Evolutionary conservation across 768 basidiomycete genomes (phyloP), one percentile per base, ranked within the genome.

Genomic region (Dioszegia crocea): DNA sequence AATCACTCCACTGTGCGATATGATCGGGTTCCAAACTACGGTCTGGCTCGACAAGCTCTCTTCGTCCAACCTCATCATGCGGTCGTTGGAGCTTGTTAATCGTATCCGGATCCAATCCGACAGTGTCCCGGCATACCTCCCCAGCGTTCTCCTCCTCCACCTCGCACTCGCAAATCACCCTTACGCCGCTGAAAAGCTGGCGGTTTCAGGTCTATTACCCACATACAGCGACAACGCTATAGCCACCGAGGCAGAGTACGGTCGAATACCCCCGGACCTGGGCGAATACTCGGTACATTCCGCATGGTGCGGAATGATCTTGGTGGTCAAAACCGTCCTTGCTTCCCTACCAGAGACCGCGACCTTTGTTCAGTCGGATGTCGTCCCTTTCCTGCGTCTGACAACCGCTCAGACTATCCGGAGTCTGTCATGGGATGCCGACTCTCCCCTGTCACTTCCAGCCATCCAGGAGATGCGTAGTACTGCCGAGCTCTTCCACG

Each of bases 191-290:
- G 91, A 94, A 73, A 80, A 88, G 58, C 83, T 96, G 24, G 90
- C 91, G 4, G 85, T 86, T 64, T 89, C 88, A 62, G 90, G 91
- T 30, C 80, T 90, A 1, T 78, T 94, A 19, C 78, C 85, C 0
- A 88, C 91, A 0, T 92, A 94, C 72, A 86, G 85, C 70, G 88
- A 88, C 66, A 92, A 88, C 71, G 82, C 82, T 46, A 84, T 96
- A 68, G 88, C 85, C 51, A 77, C 82, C 17, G 84, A 85, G n/a
- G 85, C 90, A 62, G 87, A 87, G 63, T 80, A 84, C 3, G 91
- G 91, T 1, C 72, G 82, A 61, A 83, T 97, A 41, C 17, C 27
- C 16, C 75, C 80, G 1, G 75, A 88, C 11, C 82, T 86, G 0
- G 85, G 88, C 51, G 84, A 87, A 16, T 88, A 85, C 76, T 86